These are phyloP conservation scores for Luzula sylvatica DNA, from an alignment of 176 grass and related monocot species.

Conservation along the genomic window DNA sequence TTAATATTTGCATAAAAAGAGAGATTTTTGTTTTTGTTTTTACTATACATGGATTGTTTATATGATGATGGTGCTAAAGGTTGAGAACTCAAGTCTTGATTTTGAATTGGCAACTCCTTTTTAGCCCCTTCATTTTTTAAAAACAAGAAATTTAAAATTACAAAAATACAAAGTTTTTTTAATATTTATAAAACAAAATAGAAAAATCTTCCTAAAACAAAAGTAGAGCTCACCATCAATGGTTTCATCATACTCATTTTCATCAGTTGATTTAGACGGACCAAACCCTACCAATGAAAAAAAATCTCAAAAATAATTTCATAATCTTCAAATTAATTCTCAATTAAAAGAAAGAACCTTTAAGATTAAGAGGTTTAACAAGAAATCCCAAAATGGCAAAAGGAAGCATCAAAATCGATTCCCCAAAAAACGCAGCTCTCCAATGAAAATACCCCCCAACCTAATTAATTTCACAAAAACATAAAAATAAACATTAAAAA, in stretches of 20 bases:
- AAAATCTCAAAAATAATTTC: neutral
- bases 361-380: constrained; percentile 84
- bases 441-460: constrained; percentile 60
- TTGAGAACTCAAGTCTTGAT: too few relatives aligned
- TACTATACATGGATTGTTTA: too few relatives aligned
- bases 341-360: constrained; percentile 50
- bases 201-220: neutral
- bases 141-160: too few relatives aligned
- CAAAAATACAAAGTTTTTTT: too few relatives aligned
- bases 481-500: neutral
- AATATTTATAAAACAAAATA: constrained; percentile 7
- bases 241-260: constrained; percentile 1
- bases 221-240: constrained; percentile 8
- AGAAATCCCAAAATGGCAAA: constrained; percentile 96
- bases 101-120: too few relatives aligned
- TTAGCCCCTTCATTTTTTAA: too few relatives aligned
- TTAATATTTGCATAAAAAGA: neutral
- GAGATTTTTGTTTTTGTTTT: too few relatives aligned
- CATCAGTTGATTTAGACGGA: constrained; percentile 5
- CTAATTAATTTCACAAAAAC: constrained; percentile 26
- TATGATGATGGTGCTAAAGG: too few relatives aligned
- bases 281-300: constrained; percentile 28
- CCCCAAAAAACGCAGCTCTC: constrained; percentile 96
- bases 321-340: too few relatives aligned
- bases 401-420: constrained; percentile 95